These are phyloP conservation scores for Botrytis fragariae DNA, from an alignment of 2,329 filamentous ascomycete species.

Conservation along the genomic window DNA sequence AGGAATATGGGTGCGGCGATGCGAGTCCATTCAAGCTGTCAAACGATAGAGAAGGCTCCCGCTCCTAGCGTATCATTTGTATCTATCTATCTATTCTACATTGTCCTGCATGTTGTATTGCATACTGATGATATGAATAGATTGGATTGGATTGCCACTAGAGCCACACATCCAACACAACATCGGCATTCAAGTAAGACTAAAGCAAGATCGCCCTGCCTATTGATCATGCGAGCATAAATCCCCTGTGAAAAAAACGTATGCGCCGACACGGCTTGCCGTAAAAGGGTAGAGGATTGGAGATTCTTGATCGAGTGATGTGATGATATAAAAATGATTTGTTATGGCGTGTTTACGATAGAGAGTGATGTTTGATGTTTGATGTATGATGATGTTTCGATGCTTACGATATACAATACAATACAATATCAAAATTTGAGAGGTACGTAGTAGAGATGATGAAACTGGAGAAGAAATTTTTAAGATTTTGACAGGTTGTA, in stretches of 20 bases:
- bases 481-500: not conserved
- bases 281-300: not conserved
- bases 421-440: not conserved
- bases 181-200: slow-evolving; percentile 4
- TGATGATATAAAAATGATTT: not conserved
- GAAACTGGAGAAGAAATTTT: not conserved
- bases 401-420: not conserved
- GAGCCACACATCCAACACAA: slow-evolving; percentile 1
- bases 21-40: not conserved
- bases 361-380: not conserved
- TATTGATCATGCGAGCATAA: slow-evolving; percentile 12
- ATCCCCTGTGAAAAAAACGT: not conserved
- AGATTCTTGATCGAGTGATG: not conserved
- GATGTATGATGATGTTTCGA: not conserved
- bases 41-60: not conserved
- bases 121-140: not conserved
- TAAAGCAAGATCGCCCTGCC: not conserved
- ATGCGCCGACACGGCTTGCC: not conserved
- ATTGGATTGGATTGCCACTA: not conserved
- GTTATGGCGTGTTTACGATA: slow-evolving; percentile 13
- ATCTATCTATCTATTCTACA: not conserved
- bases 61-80: not conserved
- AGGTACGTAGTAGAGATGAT: not conserved
- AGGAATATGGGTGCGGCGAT: not conserved
- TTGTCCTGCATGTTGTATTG: not conserved